Evolutionary conservation across 495 filamentous ascomycete species (phyloP), one percentile per base, ranked within the genome.

Genomic region (Neurospora sp.): DNA sequence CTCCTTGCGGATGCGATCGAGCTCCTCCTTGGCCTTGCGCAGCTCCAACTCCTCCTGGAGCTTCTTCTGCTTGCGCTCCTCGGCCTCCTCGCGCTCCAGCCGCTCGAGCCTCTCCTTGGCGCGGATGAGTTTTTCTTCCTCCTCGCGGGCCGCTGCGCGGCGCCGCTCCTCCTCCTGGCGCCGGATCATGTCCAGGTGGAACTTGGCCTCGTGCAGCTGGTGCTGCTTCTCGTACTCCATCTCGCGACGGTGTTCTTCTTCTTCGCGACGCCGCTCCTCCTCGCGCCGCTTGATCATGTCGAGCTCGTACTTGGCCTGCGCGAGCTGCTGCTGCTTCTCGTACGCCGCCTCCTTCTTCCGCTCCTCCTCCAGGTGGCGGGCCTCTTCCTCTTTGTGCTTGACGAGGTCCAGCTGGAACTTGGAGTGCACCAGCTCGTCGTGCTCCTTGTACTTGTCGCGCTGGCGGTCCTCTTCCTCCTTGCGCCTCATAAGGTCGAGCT

Each of bases 371-470:
- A 82, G 75, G 74, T 87, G 81, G 71, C 53, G 53, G 12, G 85
- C 75, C 8, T 74, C 74, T 27, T 78, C 74, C 71, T 82, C 81
- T 71, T 83, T 82, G 39, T 22, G 39, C 69, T 71, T 71, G 40
- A 71, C 27, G 39, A 40, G 40, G 38, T 71, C 69, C 18, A 71
- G 69, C 39, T 71, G 39, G 12, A 82, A 75, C 40, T 77, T 76
- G 68, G 85, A 81, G 76, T 90, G 86, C 53, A 84, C 82, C 68
- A 84, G 82, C 73, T 84, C 86, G 76, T 90, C 84, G 8, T 86
- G 82, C 45, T 85, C 79, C 81, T 74, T 65, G 27, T 65, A 65
- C 53, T 81, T 78, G 5, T 83, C 79, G 70, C 78, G 75, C 68
- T 85, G 82, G 39, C 83, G 76, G 68, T 82, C 81, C 75, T 85